phyloP scores from a whole-genome alignment of 1,284 basidiomycete genomes.

The Takashimella tepidaria region DNA sequence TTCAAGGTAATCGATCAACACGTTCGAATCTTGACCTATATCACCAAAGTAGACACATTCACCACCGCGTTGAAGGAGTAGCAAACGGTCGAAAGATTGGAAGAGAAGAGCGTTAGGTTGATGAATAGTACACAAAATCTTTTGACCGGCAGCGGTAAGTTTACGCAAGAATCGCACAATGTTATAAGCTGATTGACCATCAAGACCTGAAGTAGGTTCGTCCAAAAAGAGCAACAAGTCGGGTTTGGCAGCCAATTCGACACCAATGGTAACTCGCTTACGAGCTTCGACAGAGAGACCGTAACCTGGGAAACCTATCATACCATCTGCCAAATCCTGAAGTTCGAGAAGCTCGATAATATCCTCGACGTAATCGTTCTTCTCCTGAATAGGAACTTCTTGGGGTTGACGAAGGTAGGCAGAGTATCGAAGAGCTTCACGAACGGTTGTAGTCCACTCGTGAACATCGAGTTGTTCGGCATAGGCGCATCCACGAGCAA shows the following conservation, averaged over 20 bases:
- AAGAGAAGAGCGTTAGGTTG: conserved; percentile 54
- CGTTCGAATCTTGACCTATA: conserved; percentile 53
- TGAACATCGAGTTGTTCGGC: conserved; percentile 66
- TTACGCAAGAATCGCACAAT: conserved; percentile 49
- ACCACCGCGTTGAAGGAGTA: conserved; percentile 50
- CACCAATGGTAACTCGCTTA: conserved; percentile 58
- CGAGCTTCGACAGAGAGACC: conserved; percentile 54
- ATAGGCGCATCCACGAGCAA: conserved; percentile 53
- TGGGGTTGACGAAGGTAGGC: conserved; percentile 57
- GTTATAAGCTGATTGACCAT: conserved; percentile 57
- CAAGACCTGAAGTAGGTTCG: conserved; percentile 56
- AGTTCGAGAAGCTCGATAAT: conserved; percentile 54
- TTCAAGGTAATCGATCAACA: conserved; percentile 55
- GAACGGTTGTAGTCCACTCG: conserved; percentile 67
- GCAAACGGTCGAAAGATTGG: conserved; percentile 54
- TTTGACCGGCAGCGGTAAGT: conserved; percentile 66
- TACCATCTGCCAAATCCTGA: conserved; percentile 52
- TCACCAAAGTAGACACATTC: conserved; percentile 52
- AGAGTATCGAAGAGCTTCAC: conserved; percentile 57
- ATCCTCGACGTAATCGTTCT: conserved; percentile 54
- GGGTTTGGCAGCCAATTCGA: conserved; percentile 58
- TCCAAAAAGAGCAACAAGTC: conserved; percentile 55
- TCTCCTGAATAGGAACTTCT: conserved; percentile 51
- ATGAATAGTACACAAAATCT: conserved; percentile 48
- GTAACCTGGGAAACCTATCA: conserved; percentile 50